Conservation (phyloP, 2,329 filamentous ascomycete species). For the Hypoxylon rubiginosum region DNA sequence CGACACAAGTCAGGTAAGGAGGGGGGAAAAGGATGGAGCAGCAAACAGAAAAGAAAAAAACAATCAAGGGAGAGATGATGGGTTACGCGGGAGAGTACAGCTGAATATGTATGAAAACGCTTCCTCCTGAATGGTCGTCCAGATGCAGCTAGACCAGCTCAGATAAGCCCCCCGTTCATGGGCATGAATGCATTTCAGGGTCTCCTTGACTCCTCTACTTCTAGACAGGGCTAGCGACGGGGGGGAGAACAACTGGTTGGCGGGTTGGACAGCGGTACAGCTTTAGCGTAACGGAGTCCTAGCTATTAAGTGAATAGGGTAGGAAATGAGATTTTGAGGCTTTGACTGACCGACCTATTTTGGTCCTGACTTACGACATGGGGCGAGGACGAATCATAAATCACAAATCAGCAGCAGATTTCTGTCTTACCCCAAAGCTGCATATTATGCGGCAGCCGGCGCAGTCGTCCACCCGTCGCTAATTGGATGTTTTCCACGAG, state of each 20-base stretch:
- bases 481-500: not conserved
- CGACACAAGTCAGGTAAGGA: not conserved
- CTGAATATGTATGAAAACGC: conserved; percentile 38
- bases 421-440: conserved; percentile 1
- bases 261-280: not conserved
- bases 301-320: conserved; percentile 24
- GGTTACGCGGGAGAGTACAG: conserved; percentile 19
- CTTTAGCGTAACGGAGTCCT: conserved; percentile 4
- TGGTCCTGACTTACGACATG: conserved; percentile 21
- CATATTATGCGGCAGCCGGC: not conserved
- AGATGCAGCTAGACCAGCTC: conserved; percentile 30
- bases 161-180: conserved; percentile 15
- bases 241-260: not conserved
- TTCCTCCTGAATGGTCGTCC: conserved; percentile 30
- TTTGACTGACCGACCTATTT: conserved; percentile 13
- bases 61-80: conserved; percentile 1
- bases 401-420: conserved; percentile 7
- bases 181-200: conserved; percentile 33
- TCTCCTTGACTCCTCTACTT: conserved; percentile 1
- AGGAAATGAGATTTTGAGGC: conserved; percentile 20
- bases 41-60: conserved; percentile 13
- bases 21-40: not conserved
- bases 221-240: conserved; percentile 7
- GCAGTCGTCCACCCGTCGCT: not conserved
- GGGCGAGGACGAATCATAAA: conserved; percentile 16